A percentile compares a stretch with the other conserved stretches of the same genome.
phyloP scores from a whole-genome alignment of 1,284 basidiomycete species.

The Papiliotrema laurentii region DNA sequence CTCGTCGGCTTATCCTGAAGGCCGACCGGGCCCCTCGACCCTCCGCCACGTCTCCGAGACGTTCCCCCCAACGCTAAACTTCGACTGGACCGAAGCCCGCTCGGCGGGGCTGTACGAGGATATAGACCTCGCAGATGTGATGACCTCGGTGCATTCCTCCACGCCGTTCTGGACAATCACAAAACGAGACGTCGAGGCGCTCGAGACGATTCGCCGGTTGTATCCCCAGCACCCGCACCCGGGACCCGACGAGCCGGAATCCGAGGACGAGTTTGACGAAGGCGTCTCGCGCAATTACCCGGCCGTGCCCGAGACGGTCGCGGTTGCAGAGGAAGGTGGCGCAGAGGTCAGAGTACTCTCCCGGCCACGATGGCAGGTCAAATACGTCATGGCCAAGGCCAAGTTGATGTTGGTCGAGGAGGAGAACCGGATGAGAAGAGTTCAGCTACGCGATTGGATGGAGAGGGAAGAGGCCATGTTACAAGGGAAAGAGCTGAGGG shows the following conservation, averaged over 20 bases:
- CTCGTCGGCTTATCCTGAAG: neutral
- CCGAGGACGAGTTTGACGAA: slow-evolving; percentile 22
- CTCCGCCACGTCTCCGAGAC: neutral
- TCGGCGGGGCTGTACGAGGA: slow-evolving; percentile 6
- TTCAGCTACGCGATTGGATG: slow-evolving; percentile 21
- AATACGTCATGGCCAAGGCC: slow-evolving; percentile 43
- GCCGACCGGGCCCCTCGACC: too few relatives aligned
- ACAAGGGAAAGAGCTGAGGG: neutral
- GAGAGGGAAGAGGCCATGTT: slow-evolving; percentile 7
- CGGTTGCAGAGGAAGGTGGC: slow-evolving; percentile 9
- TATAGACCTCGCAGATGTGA: slow-evolving; percentile 3
- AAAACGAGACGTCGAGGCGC: slow-evolving; percentile 1
- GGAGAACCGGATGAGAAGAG: slow-evolving; percentile 39
- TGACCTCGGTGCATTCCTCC: neutral
- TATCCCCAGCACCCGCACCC: neutral
- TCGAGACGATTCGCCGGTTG: neutral
- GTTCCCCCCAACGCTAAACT: neutral
- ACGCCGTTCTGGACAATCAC: slow-evolving; percentile 1
- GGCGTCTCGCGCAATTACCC: slow-evolving; percentile 14
- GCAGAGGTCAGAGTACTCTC: slow-evolving; percentile 28
- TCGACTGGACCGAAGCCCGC: slow-evolving; percentile 1
- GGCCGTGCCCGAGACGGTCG: slow-evolving; percentile 6
- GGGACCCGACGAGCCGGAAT: neutral
- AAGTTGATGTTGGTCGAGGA: slow-evolving; percentile 45
- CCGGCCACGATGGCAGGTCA: slow-evolving; percentile 32